Percentiles rank a stretch among this genome's conserved stretches.
Conservation (phyloP, 768 basidiomycete genomes). For the Amanita subjunquillea region DNA sequence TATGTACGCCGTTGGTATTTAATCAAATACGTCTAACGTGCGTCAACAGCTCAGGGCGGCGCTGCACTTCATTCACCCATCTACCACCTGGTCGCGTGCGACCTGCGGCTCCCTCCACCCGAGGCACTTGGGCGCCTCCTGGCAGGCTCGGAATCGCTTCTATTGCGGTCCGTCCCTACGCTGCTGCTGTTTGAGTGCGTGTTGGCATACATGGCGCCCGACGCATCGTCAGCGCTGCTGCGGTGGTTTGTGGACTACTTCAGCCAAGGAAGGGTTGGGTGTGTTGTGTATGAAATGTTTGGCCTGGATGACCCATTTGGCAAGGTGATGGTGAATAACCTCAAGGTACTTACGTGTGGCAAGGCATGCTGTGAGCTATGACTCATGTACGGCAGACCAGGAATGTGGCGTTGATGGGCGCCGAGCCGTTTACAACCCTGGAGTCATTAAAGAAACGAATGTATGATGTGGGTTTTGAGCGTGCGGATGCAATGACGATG, state of each 20-base stretch:
- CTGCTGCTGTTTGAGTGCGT: slow-evolving; percentile 91
- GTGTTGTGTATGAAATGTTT: slow-evolving; percentile 89
- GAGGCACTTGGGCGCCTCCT: slow-evolving; percentile 33
- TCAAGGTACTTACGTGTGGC: slow-evolving; percentile 41
- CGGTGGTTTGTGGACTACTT: slow-evolving; percentile 64
- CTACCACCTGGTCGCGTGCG: slow-evolving; percentile 68
- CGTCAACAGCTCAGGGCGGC: slow-evolving; percentile 46
- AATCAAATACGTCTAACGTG: background rate
- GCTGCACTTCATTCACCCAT: slow-evolving; percentile 40
- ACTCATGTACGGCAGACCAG: slow-evolving; percentile 19
- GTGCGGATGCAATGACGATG: slow-evolving; percentile 50
- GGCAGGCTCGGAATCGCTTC: slow-evolving; percentile 17
- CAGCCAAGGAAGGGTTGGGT: slow-evolving; percentile 30
- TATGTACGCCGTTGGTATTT: slow-evolving; percentile 24
- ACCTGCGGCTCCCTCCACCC: slow-evolving; percentile 56
- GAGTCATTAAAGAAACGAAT: slow-evolving; percentile 54
- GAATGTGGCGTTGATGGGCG: slow-evolving; percentile 67
- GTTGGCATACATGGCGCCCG: slow-evolving; percentile 74
- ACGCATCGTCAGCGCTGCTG: slow-evolving; percentile 47
- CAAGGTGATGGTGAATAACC: slow-evolving; percentile 83
- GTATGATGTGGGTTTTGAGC: slow-evolving; percentile 40
- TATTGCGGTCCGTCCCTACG: slow-evolving; percentile 64
- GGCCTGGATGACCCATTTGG: slow-evolving; percentile 83
- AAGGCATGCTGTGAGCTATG: background rate
- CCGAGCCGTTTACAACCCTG: slow-evolving; percentile 46